Percentiles rank a stretch among this genome's conserved stretches.
phyloP scores from a whole-genome alignment of 2,329 filamentous ascomycete genomes.

The Macrophomina tecta region DNA sequence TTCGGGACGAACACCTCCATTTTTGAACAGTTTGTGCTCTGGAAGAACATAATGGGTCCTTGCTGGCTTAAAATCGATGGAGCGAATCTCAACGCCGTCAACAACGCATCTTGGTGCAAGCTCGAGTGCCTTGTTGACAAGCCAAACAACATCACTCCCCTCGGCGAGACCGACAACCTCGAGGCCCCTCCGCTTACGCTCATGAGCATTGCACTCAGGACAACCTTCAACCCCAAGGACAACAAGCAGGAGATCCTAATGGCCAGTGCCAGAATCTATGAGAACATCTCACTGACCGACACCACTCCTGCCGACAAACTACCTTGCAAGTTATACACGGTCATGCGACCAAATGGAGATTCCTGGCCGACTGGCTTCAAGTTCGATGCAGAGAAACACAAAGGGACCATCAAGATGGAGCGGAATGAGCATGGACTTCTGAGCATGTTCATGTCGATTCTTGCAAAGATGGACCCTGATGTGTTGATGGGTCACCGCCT shows the following conservation, averaged over 20 bases:
- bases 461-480: constrained; percentile 89
- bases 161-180: constrained; percentile 79
- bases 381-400: constrained; percentile 72
- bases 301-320: constrained; percentile 88
- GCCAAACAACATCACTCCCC: constrained; percentile 74
- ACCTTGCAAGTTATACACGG: constrained; percentile 87
- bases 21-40: constrained; percentile 97
- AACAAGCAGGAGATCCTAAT: constrained; percentile 97
- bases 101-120: constrained; percentile 96
- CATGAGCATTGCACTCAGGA: constrained; percentile 93
- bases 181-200: constrained; percentile 87
- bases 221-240: constrained; percentile 84
- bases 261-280: constrained; percentile 90
- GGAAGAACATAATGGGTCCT: constrained; percentile 99
- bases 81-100: constrained; percentile 81
- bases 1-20: constrained; percentile 93
- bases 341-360: constrained; percentile 79
- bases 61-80: constrained; percentile 94
- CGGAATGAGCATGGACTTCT: constrained; percentile 86
- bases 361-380: constrained; percentile 89
- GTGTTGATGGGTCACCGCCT: constrained; percentile 92
- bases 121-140: constrained; percentile 84
- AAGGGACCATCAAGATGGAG: constrained; percentile 78
- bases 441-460: constrained; percentile 85
- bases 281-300: constrained; percentile 84